A percentile compares a stretch with the other conserved stretches of the same genome.
Conservation (phyloP, 1,139 yeast species). For the Nadsonia commutata region DNA sequence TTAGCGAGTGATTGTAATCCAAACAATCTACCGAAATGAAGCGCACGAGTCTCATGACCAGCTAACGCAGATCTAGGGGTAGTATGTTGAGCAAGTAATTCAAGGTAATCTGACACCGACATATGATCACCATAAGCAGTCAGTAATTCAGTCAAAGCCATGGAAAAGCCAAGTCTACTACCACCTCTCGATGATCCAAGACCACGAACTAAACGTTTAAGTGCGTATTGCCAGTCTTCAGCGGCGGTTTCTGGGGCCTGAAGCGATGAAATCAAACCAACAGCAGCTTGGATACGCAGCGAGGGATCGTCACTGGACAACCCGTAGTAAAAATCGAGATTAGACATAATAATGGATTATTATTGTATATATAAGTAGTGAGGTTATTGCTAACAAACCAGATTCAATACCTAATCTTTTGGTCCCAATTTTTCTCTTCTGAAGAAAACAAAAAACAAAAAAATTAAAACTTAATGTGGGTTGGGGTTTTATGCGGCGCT, state of each 20-base stretch:
- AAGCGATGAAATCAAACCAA: slow-evolving; percentile 36
- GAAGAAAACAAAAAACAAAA: too few relatives aligned
- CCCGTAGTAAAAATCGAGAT: slow-evolving; percentile 54
- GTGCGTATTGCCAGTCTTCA: slow-evolving; percentile 79
- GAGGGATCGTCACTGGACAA: slow-evolving; percentile 63
- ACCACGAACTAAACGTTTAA: slow-evolving; percentile 66
- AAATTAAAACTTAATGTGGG: too few relatives aligned
- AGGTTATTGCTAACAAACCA: background rate
- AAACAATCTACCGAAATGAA: slow-evolving; percentile 69
- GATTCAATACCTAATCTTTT: too few relatives aligned
- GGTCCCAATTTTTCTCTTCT: too few relatives aligned
- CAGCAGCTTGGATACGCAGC: slow-evolving; percentile 65
- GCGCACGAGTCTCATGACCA: slow-evolving; percentile 74
- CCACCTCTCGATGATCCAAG: slow-evolving; percentile 68
- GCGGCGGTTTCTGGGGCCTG: slow-evolving; percentile 22
- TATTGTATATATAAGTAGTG: background rate
- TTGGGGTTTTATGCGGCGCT: too few relatives aligned
- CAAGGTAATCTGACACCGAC: slow-evolving; percentile 30
- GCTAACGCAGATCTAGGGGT: slow-evolving; percentile 33
- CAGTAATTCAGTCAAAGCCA: slow-evolving; percentile 69
- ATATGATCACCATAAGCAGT: slow-evolving; percentile 27
- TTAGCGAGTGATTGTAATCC: slow-evolving; percentile 68
- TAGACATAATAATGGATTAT: background rate
- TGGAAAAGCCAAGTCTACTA: slow-evolving; percentile 77
- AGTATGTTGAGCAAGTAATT: slow-evolving; percentile 30